A percentile compares a stretch with the other conserved stretches of the same genome.
Conservation (phyloP, 129 eudicot species). For the Lonicera japonica region DNA sequence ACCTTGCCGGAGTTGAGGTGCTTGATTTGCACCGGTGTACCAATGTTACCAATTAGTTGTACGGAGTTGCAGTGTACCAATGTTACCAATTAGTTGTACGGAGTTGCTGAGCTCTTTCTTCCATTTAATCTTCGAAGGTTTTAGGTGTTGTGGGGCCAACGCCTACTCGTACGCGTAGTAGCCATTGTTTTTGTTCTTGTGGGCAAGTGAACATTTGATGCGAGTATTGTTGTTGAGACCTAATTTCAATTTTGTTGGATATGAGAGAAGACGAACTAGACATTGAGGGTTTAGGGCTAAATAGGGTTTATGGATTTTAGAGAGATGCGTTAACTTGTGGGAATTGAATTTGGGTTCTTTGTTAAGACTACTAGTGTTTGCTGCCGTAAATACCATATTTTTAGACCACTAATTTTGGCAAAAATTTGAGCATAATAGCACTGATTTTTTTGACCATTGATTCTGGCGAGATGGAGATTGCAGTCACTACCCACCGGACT, state of each 20-base stretch:
- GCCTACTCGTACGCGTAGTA: constrained; percentile 30
- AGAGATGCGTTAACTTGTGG: constrained; percentile 5
- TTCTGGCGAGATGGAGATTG: no score
- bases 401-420: no score
- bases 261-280: constrained; percentile 5
- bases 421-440: no score
- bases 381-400: no score
- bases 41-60: constrained; percentile 74
- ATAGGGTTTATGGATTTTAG: constrained; percentile 5
- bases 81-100: constrained; percentile 73
- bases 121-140: constrained; percentile 73
- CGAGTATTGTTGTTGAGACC: neutral
- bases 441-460: no score
- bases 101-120: constrained; percentile 61
- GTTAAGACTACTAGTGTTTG: no score
- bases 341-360: constrained; percentile 19
- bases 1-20: constrained; percentile 72
- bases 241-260: constrained; percentile 11
- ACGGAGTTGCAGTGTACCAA: constrained; percentile 67
- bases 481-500: no score
- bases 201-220: constrained; percentile 28
- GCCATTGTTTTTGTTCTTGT: constrained; percentile 21
- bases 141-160: constrained; percentile 33
- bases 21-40: constrained; percentile 62
- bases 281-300: constrained; percentile 4